Base-by-base conservation (phyloP, 345 rosid genomes). In the Camelina neglecta region DNA sequence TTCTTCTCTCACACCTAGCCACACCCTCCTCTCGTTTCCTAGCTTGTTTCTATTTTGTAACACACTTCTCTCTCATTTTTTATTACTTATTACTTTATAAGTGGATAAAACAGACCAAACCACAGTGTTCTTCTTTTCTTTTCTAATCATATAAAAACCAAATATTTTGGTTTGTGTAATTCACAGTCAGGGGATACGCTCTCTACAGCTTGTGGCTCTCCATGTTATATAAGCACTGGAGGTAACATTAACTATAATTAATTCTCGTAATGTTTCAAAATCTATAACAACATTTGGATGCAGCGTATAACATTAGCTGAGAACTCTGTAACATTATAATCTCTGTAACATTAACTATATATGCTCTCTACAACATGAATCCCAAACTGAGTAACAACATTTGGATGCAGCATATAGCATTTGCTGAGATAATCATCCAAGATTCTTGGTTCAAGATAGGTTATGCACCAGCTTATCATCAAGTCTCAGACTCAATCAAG, bases 191-290 rank as follows among this genome's bases (percentile, higher is more conserved):
- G 90, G 65, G 88, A 88, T 65, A 77, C 89, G 84, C 86, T 89
- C 53, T 82, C 89, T n/a, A 94, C 97, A 55, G 89, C 97, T 10
- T 94, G 97, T 65, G 97, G 98, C 10, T 94, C 98, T 24, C 98
- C 97, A 0, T 88, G 93, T 72, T 92, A 94, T 21, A 89, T 89
- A 44, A 24, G 98, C 97, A 65, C 96, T 97, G 0, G 98, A 94
- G 96, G 97, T 90, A 72, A 79, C 81, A 16, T 20, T 26, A 35
- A 48, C 11, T 29, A 49, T 23, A 29, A 18, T 15, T 39, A 60
- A 68, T 39, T 68, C 1, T 54, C 6, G 41, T 24, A 35, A 26
- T 42, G 51, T 38, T 47, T 70, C 38, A 49, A 36, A 38, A 3
- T 63, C 55, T 77, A 24, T 24, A 24, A 24, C 26, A 24, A 24